A percentile compares a stretch with the other conserved stretches of the same genome.
Conservation (phyloP, 805 yeast genomes). For the Clavispora santaluciae region DNA sequence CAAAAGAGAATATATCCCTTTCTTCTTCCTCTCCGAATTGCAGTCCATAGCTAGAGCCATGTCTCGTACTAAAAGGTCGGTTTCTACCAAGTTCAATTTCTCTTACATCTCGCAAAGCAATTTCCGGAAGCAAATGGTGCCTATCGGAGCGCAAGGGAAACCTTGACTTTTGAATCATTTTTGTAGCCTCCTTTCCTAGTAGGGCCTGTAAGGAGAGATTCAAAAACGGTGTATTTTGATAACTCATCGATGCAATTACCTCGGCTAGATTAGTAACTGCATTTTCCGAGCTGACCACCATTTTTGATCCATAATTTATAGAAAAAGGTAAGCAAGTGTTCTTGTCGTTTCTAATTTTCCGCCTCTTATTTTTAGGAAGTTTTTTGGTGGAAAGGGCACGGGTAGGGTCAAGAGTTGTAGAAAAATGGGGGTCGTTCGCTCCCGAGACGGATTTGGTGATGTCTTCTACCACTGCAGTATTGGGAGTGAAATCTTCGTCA, state of each 20-base stretch:
- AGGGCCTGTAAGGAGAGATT: no score
- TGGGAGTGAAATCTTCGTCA: slow-evolving; percentile 10
- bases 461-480: slow-evolving; percentile 7
- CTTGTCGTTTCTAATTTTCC: background rate
- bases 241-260: no score
- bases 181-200: no score
- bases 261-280: no score
- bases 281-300: no score
- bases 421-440: slow-evolving; percentile 6
- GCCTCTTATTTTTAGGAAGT: background rate
- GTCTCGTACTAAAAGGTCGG: background rate
- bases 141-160: no score
- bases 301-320: no score
- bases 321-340: no score
- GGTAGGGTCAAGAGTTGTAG: slow-evolving; percentile 4
- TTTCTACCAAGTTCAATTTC: slow-evolving; percentile 14
- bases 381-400: slow-evolving; percentile 1
- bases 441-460: slow-evolving; percentile 6
- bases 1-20: background rate
- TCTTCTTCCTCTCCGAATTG: background rate
- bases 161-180: no score
- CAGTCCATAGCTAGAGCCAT: background rate
- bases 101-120: background rate
- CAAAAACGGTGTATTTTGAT: no score
- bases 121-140: background rate